phyloP scores from a whole-genome alignment of 2,329 filamentous ascomycete genomes.

The Pleomassaria siparia region DNA sequence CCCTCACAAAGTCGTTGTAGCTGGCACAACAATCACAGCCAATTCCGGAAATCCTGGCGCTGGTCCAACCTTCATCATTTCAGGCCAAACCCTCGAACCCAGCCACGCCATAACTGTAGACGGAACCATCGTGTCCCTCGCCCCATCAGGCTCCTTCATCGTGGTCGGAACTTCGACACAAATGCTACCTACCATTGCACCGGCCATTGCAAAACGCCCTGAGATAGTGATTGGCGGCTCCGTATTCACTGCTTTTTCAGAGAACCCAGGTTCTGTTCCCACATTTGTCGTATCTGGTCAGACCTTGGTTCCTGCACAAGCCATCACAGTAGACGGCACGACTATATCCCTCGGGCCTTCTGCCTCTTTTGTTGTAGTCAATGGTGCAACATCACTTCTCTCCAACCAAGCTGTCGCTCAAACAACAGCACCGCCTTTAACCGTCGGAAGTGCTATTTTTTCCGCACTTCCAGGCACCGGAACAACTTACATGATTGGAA shows the following conservation, averaged over 20 bases:
- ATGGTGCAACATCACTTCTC: constrained; percentile 40
- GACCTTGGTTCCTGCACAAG: constrained; percentile 41
- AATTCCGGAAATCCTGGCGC: constrained; percentile 12
- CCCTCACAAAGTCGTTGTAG: constrained; percentile 22
- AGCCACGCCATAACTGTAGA: constrained; percentile 37
- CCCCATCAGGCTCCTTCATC: constrained; percentile 30
- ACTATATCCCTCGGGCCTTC: constrained; percentile 36
- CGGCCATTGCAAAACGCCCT: constrained; percentile 7
- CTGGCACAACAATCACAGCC: constrained; percentile 30
- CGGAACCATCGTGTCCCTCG: constrained; percentile 46
- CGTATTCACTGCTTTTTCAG: constrained; percentile 28
- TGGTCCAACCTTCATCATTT: constrained; percentile 33
- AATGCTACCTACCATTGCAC: constrained; percentile 4
- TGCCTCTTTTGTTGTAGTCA: constrained; percentile 34
- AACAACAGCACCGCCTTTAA: constrained; percentile 31
- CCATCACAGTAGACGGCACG: constrained; percentile 36
- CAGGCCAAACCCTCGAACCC: constrained; percentile 42
- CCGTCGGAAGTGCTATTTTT: constrained; percentile 30
- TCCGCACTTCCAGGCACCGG: constrained; percentile 33
- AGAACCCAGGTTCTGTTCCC: constrained; percentile 9
- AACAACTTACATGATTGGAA: constrained; percentile 41
- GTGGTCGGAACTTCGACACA: constrained; percentile 26
- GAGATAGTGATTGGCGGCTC: constrained; percentile 31
- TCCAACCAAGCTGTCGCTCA: constrained; percentile 22
- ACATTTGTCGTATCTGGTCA: constrained; percentile 40